Conservation (phyloP, 108 stramenopile species). For the Cyclotella distinguenda region DNA sequence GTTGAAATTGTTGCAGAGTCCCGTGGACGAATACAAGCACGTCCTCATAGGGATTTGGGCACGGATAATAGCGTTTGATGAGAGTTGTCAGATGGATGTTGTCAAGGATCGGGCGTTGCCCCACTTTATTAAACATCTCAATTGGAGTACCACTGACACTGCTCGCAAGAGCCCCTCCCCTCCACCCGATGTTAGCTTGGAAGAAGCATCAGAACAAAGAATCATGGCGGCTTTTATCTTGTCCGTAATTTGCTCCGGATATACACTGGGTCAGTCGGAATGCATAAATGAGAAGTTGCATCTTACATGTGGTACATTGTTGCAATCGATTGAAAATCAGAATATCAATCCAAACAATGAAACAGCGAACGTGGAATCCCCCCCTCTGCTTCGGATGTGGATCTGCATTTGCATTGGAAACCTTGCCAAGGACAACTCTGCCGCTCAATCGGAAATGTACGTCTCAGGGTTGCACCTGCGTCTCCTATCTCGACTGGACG, state of each 20-base stretch:
- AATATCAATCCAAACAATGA: constrained; percentile 32
- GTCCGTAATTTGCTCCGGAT: constrained; percentile 75
- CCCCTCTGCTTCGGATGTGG: constrained; percentile 77
- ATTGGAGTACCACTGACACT: constrained; percentile 50
- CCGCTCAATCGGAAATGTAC: constrained; percentile 64
- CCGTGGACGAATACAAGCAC: constrained; percentile 87
- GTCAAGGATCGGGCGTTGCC: constrained; percentile 84
- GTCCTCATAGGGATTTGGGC: constrained; percentile 95
- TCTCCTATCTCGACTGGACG: constrained; percentile 60
- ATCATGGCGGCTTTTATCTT: constrained; percentile 89
- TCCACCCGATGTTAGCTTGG: neutral
- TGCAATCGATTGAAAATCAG: constrained; percentile 53
- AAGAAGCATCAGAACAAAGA: constrained; percentile 70
- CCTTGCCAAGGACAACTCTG: constrained; percentile 60
- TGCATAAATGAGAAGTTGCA: constrained; percentile 84
- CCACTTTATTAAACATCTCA: constrained; percentile 87
- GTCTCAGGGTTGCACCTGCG: constrained; percentile 63
- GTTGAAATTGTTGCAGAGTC: constrained; percentile 89
- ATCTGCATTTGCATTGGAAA: constrained; percentile 84
- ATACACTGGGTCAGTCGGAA: constrained; percentile 82
- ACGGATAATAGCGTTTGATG: constrained; percentile 88
- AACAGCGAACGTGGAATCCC: constrained; percentile 25
- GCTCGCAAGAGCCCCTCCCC: neutral
- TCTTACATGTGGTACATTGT: constrained; percentile 54
- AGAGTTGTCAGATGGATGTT: constrained; percentile 88